These are phyloP conservation scores for Apocynum venetum DNA, from an alignment of 257 asterid genomes.

Conservation along the genomic window DNA sequence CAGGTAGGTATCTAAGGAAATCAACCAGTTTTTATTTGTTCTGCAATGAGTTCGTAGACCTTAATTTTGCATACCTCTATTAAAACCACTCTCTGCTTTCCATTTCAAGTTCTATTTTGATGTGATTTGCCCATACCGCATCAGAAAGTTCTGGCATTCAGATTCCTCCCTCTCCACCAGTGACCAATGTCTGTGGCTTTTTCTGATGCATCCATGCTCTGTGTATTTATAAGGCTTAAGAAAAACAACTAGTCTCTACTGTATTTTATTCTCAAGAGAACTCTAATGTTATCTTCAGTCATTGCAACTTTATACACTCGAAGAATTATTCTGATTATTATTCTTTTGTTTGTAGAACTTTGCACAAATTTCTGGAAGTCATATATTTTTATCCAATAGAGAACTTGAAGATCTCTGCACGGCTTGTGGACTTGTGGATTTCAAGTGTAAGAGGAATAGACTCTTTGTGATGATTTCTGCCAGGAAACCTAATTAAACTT, in stretches of 20 bases:
- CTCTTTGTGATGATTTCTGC: slow-evolving; percentile 74
- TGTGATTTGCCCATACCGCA: background rate
- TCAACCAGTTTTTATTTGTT: background rate
- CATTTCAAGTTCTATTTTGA: background rate
- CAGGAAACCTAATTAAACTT: slow-evolving; percentile 6
- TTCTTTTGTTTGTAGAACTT: slow-evolving; percentile 34
- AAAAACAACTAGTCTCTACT: background rate
- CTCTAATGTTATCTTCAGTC: background rate
- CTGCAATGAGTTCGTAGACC: no score
- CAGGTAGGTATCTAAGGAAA: slow-evolving; percentile 33
- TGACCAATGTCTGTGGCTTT: background rate
- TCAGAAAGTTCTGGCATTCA: background rate
- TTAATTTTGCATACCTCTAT: background rate
- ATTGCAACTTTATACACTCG: background rate
- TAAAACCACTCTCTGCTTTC: background rate
- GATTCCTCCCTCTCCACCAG: no score
- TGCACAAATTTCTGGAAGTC: slow-evolving; percentile 65
- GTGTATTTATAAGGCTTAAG: background rate
- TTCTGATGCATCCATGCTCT: background rate
- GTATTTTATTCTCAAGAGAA: background rate
- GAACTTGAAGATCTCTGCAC: slow-evolving; percentile 77
- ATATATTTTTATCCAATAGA: slow-evolving; percentile 45
- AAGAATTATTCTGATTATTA: background rate
- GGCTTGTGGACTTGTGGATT: slow-evolving; percentile 62
- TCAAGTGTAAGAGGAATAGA: slow-evolving; percentile 54